Evolutionary conservation across 257 asterid genomes (phyloP), one percentile per base, ranked within the genome.

Genomic region (Solanum clarkiae): DNA sequence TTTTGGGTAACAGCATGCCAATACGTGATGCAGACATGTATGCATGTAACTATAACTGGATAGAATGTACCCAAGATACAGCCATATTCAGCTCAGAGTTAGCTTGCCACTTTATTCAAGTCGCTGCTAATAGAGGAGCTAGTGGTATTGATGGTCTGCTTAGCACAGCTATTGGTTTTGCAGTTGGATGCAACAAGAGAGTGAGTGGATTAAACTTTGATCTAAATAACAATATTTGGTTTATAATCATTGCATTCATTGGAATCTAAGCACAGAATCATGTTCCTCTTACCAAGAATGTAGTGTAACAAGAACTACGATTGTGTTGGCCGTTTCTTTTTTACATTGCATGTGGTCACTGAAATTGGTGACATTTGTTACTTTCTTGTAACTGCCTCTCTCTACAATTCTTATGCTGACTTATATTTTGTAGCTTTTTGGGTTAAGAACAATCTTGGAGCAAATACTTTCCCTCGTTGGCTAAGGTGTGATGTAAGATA

Each of bases 1-100:
- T 97, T 90, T 85, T 92, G 24, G 99, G 99, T 79, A 97, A 97
- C 93, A 97, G 99, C 97, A 97, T 97, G 99, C 93, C 99, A 15
- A 87, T 97, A 82, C 98, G 98, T 80, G 99, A 97, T 86, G 95
- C 96, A 26, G 98, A 97, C 90, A 97, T 93, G 97, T 97, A 92
- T 69, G 97, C 95, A 20, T 89, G 89, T 90, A 93, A 88, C 85
- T 85, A 88, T 90, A 92, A 88, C 85, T 86, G 91, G 93, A 94
- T 88, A 88, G 90, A 91, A 66, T 83, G 88, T 85, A 86, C 89
- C 24, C 94, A 91, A 55, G 88, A 82, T 84, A 65, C 88, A 80
- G 83, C 93, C 29, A 84, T 86, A 91, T 83, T 85, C n/a, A 90
- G 88, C 86, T 86, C 97, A 69, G 95, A 93, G 84, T 89, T 94